Conservation (phyloP, 257 asterid species). For the Agastache rugosa region DNA sequence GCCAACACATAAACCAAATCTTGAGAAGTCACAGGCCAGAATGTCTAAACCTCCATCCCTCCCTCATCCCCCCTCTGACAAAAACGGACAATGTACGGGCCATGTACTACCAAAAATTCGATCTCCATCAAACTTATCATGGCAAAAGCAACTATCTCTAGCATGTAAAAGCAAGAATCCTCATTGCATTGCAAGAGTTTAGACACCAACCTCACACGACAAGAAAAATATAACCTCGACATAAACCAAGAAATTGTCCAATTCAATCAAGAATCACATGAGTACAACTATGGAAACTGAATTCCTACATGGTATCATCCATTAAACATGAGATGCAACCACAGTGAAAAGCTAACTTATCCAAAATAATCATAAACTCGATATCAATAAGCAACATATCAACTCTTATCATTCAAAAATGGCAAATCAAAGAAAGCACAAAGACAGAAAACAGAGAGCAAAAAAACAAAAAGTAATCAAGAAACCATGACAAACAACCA, state of each 20-base stretch:
- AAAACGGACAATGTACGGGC: too few species aligned
- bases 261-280: conserved; percentile 11
- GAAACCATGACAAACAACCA: conserved; percentile 4
- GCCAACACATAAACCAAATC: too few species aligned
- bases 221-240: background rate
- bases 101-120: background rate
- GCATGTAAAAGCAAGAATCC: conserved; percentile 11
- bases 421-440: background rate
- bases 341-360: background rate
- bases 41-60: too few species aligned
- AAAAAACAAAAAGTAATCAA: background rate
- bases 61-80: too few species aligned
- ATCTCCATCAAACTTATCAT: background rate
- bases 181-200: conserved; percentile 7
- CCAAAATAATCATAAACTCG: background rate
- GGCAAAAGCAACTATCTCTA: background rate
- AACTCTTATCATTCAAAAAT: background rate
- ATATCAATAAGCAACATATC: conserved; percentile 18
- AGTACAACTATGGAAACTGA: background rate
- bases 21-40: too few species aligned
- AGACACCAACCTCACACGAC: conserved; percentile 12
- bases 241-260: background rate
- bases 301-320: background rate
- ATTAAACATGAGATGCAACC: background rate
- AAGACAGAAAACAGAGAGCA: background rate